phyloP scores from a whole-genome alignment of 2,329 filamentous ascomycete genomes.

The Bipolaris zeicola region DNA sequence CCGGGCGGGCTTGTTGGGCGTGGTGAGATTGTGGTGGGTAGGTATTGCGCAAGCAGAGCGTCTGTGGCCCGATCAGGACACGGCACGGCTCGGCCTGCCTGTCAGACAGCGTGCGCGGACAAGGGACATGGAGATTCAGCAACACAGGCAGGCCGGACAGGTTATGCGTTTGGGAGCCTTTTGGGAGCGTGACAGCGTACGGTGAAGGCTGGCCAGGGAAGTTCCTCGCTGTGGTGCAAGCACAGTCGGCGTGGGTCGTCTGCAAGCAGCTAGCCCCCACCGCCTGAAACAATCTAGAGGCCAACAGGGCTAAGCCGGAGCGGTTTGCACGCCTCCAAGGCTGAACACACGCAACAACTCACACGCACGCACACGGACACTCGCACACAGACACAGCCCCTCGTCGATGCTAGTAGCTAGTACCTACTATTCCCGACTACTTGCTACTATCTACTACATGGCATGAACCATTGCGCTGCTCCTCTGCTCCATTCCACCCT shows the following conservation, averaged over 20 bases:
- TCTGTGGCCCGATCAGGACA: conserved; percentile 6
- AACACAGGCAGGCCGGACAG: neutral
- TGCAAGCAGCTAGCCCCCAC: conserved; percentile 7
- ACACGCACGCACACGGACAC: neutral
- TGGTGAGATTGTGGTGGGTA: neutral
- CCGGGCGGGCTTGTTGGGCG: neutral
- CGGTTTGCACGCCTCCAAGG: conserved; percentile 20
- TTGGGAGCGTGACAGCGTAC: conserved; percentile 6
- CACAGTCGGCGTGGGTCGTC: conserved; percentile 4
- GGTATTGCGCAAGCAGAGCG: conserved; percentile 11
- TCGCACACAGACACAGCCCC: conserved; percentile 14
- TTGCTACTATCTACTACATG: neutral
- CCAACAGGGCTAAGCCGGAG: conserved; percentile 27
- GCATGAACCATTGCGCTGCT: conserved; percentile 11
- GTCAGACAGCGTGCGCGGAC: conserved; percentile 1
- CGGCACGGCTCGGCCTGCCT: conserved; percentile 11
- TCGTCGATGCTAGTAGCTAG: conserved; percentile 16
- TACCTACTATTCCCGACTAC: too few species aligned
- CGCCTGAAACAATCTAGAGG: conserved; percentile 25
- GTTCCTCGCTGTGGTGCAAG: conserved; percentile 6
- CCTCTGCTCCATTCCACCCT: neutral
- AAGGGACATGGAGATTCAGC: neutral
- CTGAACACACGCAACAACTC: conserved; percentile 22
- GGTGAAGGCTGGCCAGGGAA: conserved; percentile 11
- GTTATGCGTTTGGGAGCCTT: conserved; percentile 6